Evolutionary conservation across 139 green algal genomes (phyloP).

Genomic region (Monoraphidium neglectum): DNA sequence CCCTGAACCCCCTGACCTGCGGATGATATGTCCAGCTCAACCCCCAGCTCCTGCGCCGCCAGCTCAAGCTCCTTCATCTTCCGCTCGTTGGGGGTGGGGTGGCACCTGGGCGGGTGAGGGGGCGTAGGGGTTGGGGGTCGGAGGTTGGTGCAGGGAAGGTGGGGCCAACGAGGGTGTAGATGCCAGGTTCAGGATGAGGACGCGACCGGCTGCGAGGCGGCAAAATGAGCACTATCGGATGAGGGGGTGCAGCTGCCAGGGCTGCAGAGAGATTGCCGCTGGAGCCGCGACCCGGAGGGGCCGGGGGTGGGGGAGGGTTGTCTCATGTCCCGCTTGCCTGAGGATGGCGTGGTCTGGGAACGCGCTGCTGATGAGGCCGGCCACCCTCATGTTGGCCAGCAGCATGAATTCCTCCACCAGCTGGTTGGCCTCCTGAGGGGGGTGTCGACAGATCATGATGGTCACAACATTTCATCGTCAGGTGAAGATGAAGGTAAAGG

Average conservation of each 20-base stretch:
- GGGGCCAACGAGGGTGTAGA: too few relatives aligned
- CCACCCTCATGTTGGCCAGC: conserved; percentile 92
- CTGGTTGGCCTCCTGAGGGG: conserved; percentile 75
- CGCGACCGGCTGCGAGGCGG: too few relatives aligned
- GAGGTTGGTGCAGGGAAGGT: too few relatives aligned
- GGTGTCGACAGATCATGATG: too few relatives aligned
- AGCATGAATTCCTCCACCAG: conserved; percentile 99
- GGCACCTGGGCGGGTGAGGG: conserved; percentile 40
- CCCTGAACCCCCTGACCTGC: conserved; percentile 15
- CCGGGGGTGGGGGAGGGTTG: too few relatives aligned
- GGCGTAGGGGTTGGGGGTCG: background rate
- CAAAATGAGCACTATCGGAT: too few relatives aligned
- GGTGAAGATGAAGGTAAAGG: too few relatives aligned
- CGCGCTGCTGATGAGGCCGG: conserved; percentile 61
- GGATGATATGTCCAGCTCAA: conserved; percentile 58
- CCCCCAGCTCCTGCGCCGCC: conserved; percentile 37
- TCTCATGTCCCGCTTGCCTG: conserved; percentile 29
- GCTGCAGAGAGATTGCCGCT: background rate
- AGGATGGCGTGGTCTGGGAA: conserved; percentile 80
- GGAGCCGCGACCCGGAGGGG: too few relatives aligned
- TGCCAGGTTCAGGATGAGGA: too few relatives aligned
- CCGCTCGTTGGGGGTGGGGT: conserved; percentile 59
- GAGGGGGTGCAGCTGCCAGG: too few relatives aligned
- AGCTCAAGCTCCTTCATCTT: conserved; percentile 64
- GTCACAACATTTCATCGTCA: too few relatives aligned